Percentiles rank a stretch among this genome's conserved stretches.
phyloP scores from a whole-genome alignment of 2,329 filamentous ascomycete species.

The Dactylellina parvicollis region DNA sequence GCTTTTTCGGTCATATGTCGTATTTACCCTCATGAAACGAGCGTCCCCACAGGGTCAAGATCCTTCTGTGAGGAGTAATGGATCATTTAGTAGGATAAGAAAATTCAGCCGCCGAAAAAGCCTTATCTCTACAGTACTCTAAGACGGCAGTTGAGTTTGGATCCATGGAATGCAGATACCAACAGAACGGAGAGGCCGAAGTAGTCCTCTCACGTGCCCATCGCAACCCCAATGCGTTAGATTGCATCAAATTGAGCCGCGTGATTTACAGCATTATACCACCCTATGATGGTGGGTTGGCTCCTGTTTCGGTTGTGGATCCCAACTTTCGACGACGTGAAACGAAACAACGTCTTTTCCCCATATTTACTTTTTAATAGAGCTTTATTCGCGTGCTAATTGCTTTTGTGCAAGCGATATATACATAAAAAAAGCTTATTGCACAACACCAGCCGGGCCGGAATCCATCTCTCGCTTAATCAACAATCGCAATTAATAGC shows the following conservation, averaged over 20 bases:
- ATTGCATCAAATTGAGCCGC: conserved; percentile 1
- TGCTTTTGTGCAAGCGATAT: too few relatives aligned
- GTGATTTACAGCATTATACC: too few relatives aligned
- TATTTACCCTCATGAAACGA: conserved; percentile 6
- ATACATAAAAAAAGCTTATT: too few relatives aligned
- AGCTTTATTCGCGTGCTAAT: too few relatives aligned
- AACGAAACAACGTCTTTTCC: too few relatives aligned
- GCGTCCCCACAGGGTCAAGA: conserved; percentile 3
- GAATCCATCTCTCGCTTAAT: too few relatives aligned
- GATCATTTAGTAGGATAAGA: neutral
- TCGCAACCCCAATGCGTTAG: neutral
- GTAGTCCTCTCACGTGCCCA: conserved; percentile 2
- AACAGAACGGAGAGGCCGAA: neutral
- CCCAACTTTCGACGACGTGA: too few relatives aligned
- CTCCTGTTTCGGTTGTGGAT: too few relatives aligned
- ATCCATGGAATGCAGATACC: neutral
- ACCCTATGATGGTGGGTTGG: too few relatives aligned
- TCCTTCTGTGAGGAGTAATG: conserved; percentile 4
- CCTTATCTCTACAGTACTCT: neutral
- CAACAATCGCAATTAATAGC: too few relatives aligned
- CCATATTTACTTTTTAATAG: too few relatives aligned
- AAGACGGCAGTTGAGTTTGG: neutral
- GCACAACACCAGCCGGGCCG: too few relatives aligned
- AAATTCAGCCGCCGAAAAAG: conserved; percentile 8
- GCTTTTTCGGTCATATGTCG: neutral